Percentiles rank a stretch among this genome's conserved stretches.
These are phyloP conservation scores for Beauveria brongniartii DNA, from an alignment of 2,329 filamentous ascomycete genomes.

Conservation along the genomic window DNA sequence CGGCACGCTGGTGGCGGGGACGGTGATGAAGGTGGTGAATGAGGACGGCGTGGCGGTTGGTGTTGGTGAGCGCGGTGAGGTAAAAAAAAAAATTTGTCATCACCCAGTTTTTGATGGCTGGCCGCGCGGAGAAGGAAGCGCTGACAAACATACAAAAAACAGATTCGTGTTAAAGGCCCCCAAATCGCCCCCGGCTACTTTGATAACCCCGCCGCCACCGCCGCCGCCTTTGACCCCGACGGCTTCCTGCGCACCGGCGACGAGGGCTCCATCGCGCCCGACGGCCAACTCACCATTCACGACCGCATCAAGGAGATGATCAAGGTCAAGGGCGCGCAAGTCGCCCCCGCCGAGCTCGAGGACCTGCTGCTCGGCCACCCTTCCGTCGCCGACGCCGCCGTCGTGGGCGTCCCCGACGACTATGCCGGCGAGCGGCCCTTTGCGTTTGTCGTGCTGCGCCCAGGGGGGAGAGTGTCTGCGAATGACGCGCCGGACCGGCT, in stretches of 20 bases:
- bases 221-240: conserved; percentile 62
- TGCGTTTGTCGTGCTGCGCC: conserved; percentile 58
- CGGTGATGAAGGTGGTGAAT: conserved; percentile 65
- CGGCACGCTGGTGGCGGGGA: conserved; percentile 34
- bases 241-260: conserved; percentile 73
- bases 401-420: conserved; percentile 62
- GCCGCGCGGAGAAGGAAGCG: too few species aligned
- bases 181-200: conserved; percentile 70
- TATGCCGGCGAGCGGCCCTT: conserved; percentile 54
- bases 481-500: conserved; percentile 28
- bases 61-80: conserved; percentile 59
- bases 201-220: conserved; percentile 68
- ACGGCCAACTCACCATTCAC: conserved; percentile 71
- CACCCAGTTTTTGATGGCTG: background rate
- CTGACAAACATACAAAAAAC: too few species aligned
- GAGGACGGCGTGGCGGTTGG: conserved; percentile 50
- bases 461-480: conserved; percentile 37
- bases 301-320: conserved; percentile 53
- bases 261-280: conserved; percentile 60
- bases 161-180: conserved; percentile 61
- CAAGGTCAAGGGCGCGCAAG: conserved; percentile 63
- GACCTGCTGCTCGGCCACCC: conserved; percentile 69
- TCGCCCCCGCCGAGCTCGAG: conserved; percentile 76
- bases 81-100: background rate
- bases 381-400: conserved; percentile 67